Evolutionary conservation across 2,329 filamentous ascomycete species (phyloP).

Genomic region (Diplodia sapinea): DNA sequence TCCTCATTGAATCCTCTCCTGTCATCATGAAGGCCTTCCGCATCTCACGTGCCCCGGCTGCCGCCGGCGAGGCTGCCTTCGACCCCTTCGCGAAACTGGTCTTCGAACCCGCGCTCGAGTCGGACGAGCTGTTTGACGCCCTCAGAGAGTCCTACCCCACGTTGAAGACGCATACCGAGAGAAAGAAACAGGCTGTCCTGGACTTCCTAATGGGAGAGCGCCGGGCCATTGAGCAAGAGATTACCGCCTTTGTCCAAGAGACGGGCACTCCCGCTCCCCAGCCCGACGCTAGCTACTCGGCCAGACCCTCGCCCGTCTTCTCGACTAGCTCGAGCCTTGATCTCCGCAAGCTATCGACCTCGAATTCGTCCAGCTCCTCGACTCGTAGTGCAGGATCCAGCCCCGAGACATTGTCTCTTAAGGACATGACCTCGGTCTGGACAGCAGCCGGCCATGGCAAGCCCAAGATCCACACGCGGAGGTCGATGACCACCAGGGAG

Average conservation of each 20-base stretch:
- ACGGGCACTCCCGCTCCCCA: slow-evolving; percentile 12
- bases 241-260: slow-evolving; percentile 27
- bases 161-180: slow-evolving; percentile 31
- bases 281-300: slow-evolving; percentile 1
- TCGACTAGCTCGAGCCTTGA: slow-evolving; percentile 14
- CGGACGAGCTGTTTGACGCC: slow-evolving; percentile 32
- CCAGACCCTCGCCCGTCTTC: slow-evolving; percentile 17
- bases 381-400: slow-evolving; percentile 21
- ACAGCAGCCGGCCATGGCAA: slow-evolving; percentile 13
- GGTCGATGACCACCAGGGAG: slow-evolving; percentile 32
- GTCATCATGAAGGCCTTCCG: slow-evolving; percentile 28
- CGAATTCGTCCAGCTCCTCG: slow-evolving; percentile 23
- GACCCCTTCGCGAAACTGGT: slow-evolving; percentile 31
- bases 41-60: slow-evolving; percentile 31
- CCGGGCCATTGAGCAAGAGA: slow-evolving; percentile 30
- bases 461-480: slow-evolving; percentile 31
- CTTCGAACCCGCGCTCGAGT: slow-evolving; percentile 32
- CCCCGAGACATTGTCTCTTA: slow-evolving; percentile 30
- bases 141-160: slow-evolving; percentile 26
- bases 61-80: slow-evolving; percentile 8
- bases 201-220: slow-evolving; percentile 32
- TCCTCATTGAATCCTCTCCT: slow-evolving; percentile 16
- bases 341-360: slow-evolving; percentile 22
- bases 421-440: slow-evolving; percentile 33
- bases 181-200: slow-evolving; percentile 32